These are phyloP conservation scores for Cryoendolithus antarcticus DNA, from an alignment of 2,329 filamentous ascomycete genomes.

Conservation along the genomic window DNA sequence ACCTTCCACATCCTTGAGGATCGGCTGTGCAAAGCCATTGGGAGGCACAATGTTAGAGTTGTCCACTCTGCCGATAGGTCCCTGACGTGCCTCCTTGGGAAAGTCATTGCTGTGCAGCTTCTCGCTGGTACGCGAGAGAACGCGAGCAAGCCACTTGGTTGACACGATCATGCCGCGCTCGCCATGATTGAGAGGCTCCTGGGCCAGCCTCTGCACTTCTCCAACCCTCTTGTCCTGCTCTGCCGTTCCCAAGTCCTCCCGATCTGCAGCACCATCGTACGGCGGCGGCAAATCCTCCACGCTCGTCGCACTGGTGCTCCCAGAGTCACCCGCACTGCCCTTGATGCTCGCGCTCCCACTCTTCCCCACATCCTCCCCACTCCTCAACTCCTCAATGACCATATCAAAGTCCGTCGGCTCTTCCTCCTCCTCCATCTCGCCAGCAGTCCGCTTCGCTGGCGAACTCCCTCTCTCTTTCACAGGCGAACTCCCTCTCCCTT, in stretches of 20 bases:
- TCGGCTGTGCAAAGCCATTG: slow-evolving; percentile 17
- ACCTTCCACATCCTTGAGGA: slow-evolving; percentile 12
- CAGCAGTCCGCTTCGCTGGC: slow-evolving; percentile 43
- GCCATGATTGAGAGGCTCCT: slow-evolving; percentile 51
- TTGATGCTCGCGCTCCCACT: neutral
- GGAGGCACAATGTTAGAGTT: slow-evolving; percentile 62
- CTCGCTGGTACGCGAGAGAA: slow-evolving; percentile 54
- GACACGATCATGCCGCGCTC: slow-evolving; percentile 69
- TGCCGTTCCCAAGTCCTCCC: neutral
- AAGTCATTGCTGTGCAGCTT: slow-evolving; percentile 41
- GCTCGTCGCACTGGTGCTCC: slow-evolving; percentile 8
- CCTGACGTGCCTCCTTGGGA: slow-evolving; percentile 48
- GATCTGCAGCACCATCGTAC: slow-evolving; percentile 10
- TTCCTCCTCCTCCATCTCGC: slow-evolving; percentile 37
- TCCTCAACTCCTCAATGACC: slow-evolving; percentile 12
- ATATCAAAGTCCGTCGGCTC: slow-evolving; percentile 9
- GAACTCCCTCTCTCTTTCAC: slow-evolving; percentile 9
- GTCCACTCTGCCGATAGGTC: slow-evolving; percentile 67
- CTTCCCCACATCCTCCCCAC: neutral
- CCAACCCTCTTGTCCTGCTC: slow-evolving; percentile 55
- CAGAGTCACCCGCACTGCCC: neutral
- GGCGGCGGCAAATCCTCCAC: slow-evolving; percentile 9
- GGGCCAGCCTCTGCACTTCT: slow-evolving; percentile 52
- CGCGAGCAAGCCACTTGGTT: slow-evolving; percentile 62
- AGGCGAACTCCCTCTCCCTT: slow-evolving; percentile 8